These are phyloP conservation scores for Aspergillus awamori DNA, from an alignment of 2,329 filamentous ascomycete species.

Conservation along the genomic window DNA sequence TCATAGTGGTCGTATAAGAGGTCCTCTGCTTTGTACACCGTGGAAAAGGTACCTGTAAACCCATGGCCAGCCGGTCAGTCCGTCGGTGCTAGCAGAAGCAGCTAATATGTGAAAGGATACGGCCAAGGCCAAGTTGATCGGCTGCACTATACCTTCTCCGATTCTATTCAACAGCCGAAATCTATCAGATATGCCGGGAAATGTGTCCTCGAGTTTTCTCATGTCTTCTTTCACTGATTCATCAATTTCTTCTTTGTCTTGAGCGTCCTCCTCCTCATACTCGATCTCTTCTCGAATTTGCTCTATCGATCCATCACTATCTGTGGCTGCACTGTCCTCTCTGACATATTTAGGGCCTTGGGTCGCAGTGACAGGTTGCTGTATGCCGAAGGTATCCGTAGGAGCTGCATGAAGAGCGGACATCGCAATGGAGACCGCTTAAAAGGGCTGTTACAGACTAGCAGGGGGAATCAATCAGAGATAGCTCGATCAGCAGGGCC, in stretches of 20 bases:
- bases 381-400: constrained; percentile 30
- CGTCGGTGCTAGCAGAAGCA: background rate
- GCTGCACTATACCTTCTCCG: constrained; percentile 72
- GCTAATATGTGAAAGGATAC: background rate
- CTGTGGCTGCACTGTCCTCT: constrained; percentile 20
- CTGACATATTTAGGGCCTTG: constrained; percentile 21
- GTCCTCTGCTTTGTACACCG: constrained; percentile 98
- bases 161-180: constrained; percentile 96
- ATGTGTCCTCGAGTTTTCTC: constrained; percentile 76
- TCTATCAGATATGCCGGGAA: constrained; percentile 78
- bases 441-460: background rate
- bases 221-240: constrained; percentile 78
- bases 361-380: constrained; percentile 22
- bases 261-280: constrained; percentile 31
- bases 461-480: background rate
- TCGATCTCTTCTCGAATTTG: constrained; percentile 22
- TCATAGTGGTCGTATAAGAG: constrained; percentile 78
- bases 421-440: constrained; percentile 24
- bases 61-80: background rate
- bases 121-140: background rate
- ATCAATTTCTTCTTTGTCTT: constrained; percentile 45
- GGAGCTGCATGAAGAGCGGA: constrained; percentile 28
- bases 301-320: constrained; percentile 20
- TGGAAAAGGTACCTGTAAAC: constrained; percentile 87
- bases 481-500: background rate